These are phyloP conservation scores for Articulospora tetracladia DNA, from an alignment of 495 filamentous ascomycete species.

Conservation along the genomic window DNA sequence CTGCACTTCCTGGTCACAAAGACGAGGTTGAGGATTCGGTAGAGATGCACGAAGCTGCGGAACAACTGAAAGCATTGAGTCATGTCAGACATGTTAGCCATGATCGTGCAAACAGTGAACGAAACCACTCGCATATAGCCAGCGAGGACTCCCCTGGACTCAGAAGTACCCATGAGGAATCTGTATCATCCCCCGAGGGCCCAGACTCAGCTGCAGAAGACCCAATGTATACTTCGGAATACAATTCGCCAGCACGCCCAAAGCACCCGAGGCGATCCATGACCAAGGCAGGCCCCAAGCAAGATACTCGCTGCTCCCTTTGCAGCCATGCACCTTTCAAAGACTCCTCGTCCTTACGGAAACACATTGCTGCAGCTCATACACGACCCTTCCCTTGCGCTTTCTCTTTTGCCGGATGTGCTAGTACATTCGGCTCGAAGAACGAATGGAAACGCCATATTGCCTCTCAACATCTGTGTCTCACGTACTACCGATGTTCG, in stretches of 20 bases:
- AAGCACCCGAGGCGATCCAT: slow-evolving; percentile 44
- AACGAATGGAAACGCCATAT: slow-evolving; percentile 99
- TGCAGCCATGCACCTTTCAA: slow-evolving; percentile 56
- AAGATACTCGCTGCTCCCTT: slow-evolving; percentile 49
- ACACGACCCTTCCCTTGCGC: slow-evolving; percentile 79
- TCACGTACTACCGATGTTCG: slow-evolving; percentile 79
- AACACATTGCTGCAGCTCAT: slow-evolving; percentile 57
- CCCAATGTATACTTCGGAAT: slow-evolving; percentile 32
- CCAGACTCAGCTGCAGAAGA: slow-evolving; percentile 38
- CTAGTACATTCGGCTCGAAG: slow-evolving; percentile 82
- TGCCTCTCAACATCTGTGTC: slow-evolving; percentile 78
- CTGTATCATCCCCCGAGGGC: slow-evolving; percentile 36
- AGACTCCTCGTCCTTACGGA: slow-evolving; percentile 52
- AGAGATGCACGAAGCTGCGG: slow-evolving; percentile 56
- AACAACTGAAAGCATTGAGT: slow-evolving; percentile 54
- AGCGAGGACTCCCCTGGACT: slow-evolving; percentile 30
- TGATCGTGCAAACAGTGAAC: slow-evolving; percentile 28
- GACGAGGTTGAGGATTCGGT: slow-evolving; percentile 52
- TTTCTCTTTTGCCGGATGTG: slow-evolving; percentile 80
- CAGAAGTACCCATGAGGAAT: slow-evolving; percentile 35
- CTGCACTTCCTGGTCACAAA: slow-evolving; percentile 28
- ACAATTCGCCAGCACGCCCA: slow-evolving; percentile 37
- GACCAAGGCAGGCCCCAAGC: slow-evolving; percentile 45
- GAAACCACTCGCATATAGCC: slow-evolving; percentile 25
- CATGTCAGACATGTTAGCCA: slow-evolving; percentile 47